Evolutionary conservation across 2,329 filamentous ascomycete genomes (phyloP).

Genomic region (Neopestalotiopsis sp.): DNA sequence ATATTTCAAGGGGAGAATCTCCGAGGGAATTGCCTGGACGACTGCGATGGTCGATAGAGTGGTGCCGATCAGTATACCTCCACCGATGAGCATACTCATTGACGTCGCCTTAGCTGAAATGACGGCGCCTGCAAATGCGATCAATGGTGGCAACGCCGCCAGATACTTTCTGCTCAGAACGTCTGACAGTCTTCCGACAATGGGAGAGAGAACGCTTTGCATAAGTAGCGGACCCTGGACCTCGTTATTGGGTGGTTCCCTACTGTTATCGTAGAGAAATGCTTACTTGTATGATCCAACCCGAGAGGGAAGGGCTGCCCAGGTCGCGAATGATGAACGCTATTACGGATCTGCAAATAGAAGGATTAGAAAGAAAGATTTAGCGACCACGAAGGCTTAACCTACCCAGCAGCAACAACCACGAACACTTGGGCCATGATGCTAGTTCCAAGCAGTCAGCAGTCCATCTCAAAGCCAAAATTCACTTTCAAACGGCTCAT

Average conservation of each 20-base stretch:
- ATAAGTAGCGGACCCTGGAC: constrained; percentile 59
- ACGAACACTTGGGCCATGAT: constrained; percentile 62
- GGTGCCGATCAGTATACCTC: constrained; percentile 61
- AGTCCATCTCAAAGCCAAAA: not conserved
- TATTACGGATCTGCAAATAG: constrained; percentile 44
- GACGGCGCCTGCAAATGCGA: constrained; percentile 59
- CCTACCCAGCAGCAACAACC: constrained; percentile 56
- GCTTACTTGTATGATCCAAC: constrained; percentile 60
- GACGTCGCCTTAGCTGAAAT: constrained; percentile 59
- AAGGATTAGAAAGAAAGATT: not conserved
- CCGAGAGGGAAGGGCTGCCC: constrained; percentile 53
- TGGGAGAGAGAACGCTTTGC: constrained; percentile 61
- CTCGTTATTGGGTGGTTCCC: not conserved
- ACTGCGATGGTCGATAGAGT: constrained; percentile 61
- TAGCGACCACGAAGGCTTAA: not conserved
- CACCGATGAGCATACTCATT: constrained; percentile 62
- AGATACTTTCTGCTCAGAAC: constrained; percentile 61
- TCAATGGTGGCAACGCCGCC: constrained; percentile 55
- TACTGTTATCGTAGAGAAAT: not conserved
- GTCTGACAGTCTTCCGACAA: constrained; percentile 62
- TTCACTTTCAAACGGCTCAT: constrained; percentile 22
- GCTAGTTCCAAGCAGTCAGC: constrained; percentile 29
- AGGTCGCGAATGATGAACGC: constrained; percentile 61
- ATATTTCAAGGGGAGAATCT: constrained; percentile 62
- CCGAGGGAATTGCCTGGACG: constrained; percentile 60